Evolutionary conservation across 1,284 basidiomycete genomes (phyloP).

Genomic region (Kwoniella shivajii): DNA sequence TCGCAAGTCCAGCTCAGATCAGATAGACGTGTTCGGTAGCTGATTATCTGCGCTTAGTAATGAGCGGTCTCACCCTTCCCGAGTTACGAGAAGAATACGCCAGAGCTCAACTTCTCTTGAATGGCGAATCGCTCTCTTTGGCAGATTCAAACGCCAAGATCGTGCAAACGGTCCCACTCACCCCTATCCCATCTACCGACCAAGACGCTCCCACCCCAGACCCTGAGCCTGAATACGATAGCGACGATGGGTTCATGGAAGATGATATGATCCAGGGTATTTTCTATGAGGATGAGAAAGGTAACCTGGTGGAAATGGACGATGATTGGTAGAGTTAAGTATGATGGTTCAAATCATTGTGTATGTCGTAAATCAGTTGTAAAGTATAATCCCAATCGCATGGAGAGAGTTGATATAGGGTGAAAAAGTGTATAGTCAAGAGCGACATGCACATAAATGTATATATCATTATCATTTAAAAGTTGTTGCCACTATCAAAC

Average conservation of each 20-base stretch:
- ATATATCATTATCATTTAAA: too few relatives aligned
- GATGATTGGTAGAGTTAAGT: not conserved
- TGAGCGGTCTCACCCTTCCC: constrained; percentile 24
- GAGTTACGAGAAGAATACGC: constrained; percentile 25
- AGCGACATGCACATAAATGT: too few relatives aligned
- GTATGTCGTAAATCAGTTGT: not conserved
- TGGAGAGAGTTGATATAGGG: not conserved
- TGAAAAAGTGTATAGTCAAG: too few relatives aligned
- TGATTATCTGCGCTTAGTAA: constrained; percentile 24
- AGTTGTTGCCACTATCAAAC: constrained; percentile 22
- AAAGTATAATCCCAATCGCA: not conserved
- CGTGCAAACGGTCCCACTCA: constrained; percentile 1
- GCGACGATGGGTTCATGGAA: constrained; percentile 19
- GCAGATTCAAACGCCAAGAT: not conserved
- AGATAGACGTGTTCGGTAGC: too few relatives aligned
- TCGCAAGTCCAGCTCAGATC: not conserved
- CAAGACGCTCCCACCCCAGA: too few relatives aligned
- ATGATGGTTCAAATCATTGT: not conserved
- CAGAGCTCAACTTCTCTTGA: not conserved
- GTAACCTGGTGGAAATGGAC: constrained; percentile 26
- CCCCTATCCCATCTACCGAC: too few relatives aligned
- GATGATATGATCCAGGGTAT: constrained; percentile 32
- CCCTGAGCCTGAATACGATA: too few relatives aligned
- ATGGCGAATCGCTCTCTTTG: not conserved
- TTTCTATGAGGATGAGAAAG: constrained; percentile 30